Conservation (phyloP, 345 rosid genomes). For the Melaleuca quinquenervia region DNA sequence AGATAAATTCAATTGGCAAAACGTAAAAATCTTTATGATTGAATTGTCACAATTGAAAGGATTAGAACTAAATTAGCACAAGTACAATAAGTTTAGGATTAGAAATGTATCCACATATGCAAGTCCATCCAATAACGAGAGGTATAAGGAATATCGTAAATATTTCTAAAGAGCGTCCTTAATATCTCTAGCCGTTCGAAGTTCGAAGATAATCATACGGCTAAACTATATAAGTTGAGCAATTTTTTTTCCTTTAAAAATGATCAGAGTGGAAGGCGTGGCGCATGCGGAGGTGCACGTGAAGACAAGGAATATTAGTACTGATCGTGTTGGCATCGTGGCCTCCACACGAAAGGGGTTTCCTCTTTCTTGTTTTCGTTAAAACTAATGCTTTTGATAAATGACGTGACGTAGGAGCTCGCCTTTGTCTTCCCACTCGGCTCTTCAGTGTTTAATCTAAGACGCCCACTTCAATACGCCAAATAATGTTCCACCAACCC, state of each 20-base stretch:
- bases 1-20: too few relatives aligned
- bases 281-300: neutral
- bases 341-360: constrained; percentile 28
- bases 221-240: neutral
- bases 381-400: neutral
- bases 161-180: too few relatives aligned
- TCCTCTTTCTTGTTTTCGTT: neutral
- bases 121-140: too few relatives aligned
- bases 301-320: neutral
- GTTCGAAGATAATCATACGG: too few relatives aligned
- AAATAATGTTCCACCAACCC: neutral
- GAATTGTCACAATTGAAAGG: too few relatives aligned
- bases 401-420: neutral
- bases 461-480: neutral
- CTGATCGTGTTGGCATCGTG: constrained; percentile 4
- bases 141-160: too few relatives aligned
- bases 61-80: too few relatives aligned
- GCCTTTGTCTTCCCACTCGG: neutral
- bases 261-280: neutral
- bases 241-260: neutral
- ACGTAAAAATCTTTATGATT: too few relatives aligned
- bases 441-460: neutral
- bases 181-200: too few relatives aligned
- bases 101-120: too few relatives aligned
- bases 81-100: too few relatives aligned